Percentiles rank a stretch among this genome's conserved stretches.
Evolutionary conservation across 1,284 basidiomycete genomes (phyloP).

Genomic region (Moesziomyces aphidis): DNA sequence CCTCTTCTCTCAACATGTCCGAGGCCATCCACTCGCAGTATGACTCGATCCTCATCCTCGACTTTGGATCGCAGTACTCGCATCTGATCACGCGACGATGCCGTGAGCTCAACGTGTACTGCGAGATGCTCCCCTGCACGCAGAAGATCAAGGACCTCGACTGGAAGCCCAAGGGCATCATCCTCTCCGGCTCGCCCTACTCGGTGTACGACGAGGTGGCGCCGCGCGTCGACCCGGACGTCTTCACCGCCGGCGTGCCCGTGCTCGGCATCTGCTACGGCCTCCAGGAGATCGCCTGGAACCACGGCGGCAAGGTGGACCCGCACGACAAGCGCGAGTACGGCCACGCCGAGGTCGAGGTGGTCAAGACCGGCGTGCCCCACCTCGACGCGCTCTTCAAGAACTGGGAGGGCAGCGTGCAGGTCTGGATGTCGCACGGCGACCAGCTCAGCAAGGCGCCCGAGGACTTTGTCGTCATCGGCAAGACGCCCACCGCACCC

Average conservation of each 20-base stretch:
- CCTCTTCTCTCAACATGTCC: conserved; percentile 44
- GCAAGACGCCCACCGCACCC: conserved; percentile 86
- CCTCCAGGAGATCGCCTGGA: conserved; percentile 97
- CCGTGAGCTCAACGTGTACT: conserved; percentile 97
- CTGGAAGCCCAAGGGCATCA: conserved; percentile 97
- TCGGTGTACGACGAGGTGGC: conserved; percentile 95
- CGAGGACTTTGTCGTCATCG: conserved; percentile 86
- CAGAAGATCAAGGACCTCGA: conserved; percentile 87
- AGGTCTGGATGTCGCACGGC: conserved; percentile 99
- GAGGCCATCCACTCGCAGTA: conserved; percentile 89
- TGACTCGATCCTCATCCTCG: conserved; percentile 94
- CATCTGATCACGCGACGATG: conserved; percentile 98
- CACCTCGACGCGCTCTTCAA: conserved; percentile 81
- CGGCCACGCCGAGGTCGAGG: conserved; percentile 85
- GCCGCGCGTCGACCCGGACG: conserved; percentile 92
- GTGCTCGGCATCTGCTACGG: conserved; percentile 98
- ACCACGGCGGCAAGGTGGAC: conserved; percentile 85
- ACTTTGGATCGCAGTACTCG: conserved; percentile 99
- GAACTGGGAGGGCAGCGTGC: conserved; percentile 79
- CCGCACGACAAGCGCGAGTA: conserved; percentile 95
- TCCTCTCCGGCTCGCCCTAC: conserved; percentile 97
- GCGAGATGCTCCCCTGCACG: conserved; percentile 97
- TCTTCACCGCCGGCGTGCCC: conserved; percentile 91
- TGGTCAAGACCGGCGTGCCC: conserved; percentile 76
- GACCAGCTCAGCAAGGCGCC: conserved; percentile 90